Conservation (phyloP, 148 eudicot genomes). For the Rhododendron kiyosumense region DNA sequence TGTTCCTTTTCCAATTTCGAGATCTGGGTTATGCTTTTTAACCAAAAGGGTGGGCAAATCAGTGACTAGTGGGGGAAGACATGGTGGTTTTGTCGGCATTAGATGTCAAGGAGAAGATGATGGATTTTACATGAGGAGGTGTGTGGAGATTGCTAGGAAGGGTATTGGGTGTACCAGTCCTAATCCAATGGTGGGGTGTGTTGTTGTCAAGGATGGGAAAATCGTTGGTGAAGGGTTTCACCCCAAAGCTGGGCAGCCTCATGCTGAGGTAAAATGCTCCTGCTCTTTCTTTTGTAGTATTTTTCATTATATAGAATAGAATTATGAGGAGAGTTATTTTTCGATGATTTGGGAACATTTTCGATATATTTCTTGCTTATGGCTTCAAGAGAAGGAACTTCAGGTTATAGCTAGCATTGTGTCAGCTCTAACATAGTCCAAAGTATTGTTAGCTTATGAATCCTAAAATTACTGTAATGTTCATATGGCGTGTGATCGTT, state of each 20-base stretch:
- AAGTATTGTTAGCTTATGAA: neutral
- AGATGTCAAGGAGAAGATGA: constrained; percentile 39
- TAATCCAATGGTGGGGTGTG: constrained; percentile 98
- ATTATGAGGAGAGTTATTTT: neutral
- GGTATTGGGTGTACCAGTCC: constrained; percentile 88
- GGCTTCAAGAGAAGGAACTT: neutral
- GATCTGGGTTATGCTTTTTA: constrained; percentile 31
- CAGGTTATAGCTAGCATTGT: neutral
- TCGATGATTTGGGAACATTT: neutral
- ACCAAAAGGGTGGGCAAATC: constrained; percentile 26
- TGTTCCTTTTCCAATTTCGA: constrained; percentile 10
- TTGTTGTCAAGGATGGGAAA: constrained; percentile 74
- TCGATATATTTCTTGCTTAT: neutral
- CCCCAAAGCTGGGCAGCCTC: constrained; percentile 96
- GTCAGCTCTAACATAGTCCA: neutral
- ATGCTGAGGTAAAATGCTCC: constrained; percentile 69
- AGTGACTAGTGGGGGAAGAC: constrained; percentile 14
- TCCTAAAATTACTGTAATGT: neutral
- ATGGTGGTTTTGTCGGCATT: constrained; percentile 21
- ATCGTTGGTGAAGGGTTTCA: constrained; percentile 98
- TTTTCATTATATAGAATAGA: neutral
- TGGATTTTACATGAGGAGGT: constrained; percentile 75
- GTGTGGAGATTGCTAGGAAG: constrained; percentile 70
- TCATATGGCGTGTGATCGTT: neutral
- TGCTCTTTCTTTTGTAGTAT: neutral